Evolutionary conservation across 1,284 basidiomycete species (phyloP).

Genomic region (Tetrapyrgos nigripes): DNA sequence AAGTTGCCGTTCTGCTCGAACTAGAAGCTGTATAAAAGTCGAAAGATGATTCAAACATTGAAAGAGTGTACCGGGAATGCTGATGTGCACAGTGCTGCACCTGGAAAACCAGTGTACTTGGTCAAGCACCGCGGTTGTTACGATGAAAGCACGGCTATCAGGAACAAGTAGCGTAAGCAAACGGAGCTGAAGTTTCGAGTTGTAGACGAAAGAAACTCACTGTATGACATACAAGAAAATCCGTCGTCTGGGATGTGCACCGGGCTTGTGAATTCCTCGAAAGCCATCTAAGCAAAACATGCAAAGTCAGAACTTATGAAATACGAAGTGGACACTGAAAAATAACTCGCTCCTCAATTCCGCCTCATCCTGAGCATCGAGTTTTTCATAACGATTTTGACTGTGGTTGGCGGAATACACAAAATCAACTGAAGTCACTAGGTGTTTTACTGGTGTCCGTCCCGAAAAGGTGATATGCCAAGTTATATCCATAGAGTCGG

Average conservation of each 20-base stretch:
- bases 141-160: background rate
- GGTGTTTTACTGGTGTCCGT: constrained; percentile 22
- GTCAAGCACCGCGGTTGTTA: constrained; percentile 16
- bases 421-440: constrained; percentile 11
- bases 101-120: constrained; percentile 37
- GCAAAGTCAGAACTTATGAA: too few species aligned
- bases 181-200: background rate
- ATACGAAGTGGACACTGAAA: background rate
- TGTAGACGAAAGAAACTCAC: background rate
- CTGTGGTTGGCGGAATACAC: constrained; percentile 20
- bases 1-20: constrained; percentile 17
- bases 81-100: constrained; percentile 33
- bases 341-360: constrained; percentile 27
- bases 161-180: too few species aligned
- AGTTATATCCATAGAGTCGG: constrained; percentile 29
- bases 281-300: background rate
- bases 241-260: background rate
- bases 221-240: background rate
- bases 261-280: background rate
- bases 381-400: constrained; percentile 22
- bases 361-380: constrained; percentile 21
- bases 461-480: constrained; percentile 37
- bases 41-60: too few species aligned
- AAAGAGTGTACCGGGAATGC: constrained; percentile 29
- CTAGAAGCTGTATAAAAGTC: constrained; percentile 17